Percentiles rank a stretch among this genome's conserved stretches.
phyloP scores from a whole-genome alignment of 139 green algal species.

The Haematococcus lacustris region DNA sequence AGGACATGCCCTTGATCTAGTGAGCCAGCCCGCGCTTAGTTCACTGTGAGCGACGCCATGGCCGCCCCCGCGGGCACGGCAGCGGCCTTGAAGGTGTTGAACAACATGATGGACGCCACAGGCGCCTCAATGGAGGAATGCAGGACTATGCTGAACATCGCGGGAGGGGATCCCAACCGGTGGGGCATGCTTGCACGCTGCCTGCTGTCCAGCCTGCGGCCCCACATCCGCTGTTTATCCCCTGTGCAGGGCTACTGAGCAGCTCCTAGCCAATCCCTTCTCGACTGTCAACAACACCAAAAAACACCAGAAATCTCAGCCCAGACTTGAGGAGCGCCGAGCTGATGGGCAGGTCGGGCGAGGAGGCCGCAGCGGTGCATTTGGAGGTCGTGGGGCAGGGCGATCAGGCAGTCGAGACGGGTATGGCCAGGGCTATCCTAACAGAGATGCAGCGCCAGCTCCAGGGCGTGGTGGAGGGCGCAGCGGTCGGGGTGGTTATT shows the following conservation, averaged over 20 bases:
- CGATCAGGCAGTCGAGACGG: background rate
- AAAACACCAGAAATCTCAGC: slow-evolving; percentile 6
- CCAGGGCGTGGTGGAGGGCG: background rate
- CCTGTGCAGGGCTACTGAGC: slow-evolving; percentile 7
- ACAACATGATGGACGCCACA: slow-evolving; percentile 9
- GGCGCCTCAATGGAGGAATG: slow-evolving; percentile 7
- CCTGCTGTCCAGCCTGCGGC: background rate
- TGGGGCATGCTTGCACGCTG: background rate
- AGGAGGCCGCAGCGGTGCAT: background rate
- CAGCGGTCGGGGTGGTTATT: background rate
- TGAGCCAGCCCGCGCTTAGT: too few relatives aligned
- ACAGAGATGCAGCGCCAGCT: background rate
- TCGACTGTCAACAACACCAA: background rate
- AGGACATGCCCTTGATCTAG: too few relatives aligned
- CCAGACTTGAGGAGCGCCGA: slow-evolving; percentile 4
- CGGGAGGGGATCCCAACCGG: slow-evolving; percentile 8
- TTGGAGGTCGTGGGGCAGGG: background rate
- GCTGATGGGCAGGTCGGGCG: background rate
- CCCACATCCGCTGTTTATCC: background rate
- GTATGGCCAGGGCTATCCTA: background rate
- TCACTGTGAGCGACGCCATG: too few relatives aligned
- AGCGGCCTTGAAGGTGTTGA: slow-evolving; percentile 1
- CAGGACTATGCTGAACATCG: background rate
- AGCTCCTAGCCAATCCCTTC: slow-evolving; percentile 7
- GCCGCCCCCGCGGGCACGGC: too few relatives aligned